These are phyloP conservation scores for Botrytis tulipae DNA, from an alignment of 2,329 filamentous ascomycete genomes.

Conservation along the genomic window DNA sequence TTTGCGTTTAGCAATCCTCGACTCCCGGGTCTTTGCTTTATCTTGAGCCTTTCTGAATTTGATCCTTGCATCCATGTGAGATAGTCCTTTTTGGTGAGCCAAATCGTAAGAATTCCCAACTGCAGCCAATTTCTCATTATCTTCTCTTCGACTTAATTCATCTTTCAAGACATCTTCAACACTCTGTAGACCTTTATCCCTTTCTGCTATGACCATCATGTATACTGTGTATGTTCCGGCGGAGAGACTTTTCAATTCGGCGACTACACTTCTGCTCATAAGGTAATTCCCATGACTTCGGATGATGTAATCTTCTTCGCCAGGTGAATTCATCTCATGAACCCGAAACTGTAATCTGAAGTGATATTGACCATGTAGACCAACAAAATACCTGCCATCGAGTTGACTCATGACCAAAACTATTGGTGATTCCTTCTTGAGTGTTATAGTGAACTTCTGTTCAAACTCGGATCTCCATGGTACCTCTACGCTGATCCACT, in stretches of 20 bases:
- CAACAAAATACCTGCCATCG: conserved; percentile 60
- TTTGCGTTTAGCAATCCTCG: conserved; percentile 48
- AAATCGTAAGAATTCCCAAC: conserved; percentile 59
- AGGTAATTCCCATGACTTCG: conserved; percentile 58
- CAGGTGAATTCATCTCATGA: conserved; percentile 49
- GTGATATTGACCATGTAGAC: conserved; percentile 57
- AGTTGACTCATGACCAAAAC: conserved; percentile 61
- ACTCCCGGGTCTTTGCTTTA: conserved; percentile 34
- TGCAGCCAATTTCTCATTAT: conserved; percentile 58
- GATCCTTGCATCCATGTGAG: conserved; percentile 50
- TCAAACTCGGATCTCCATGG: conserved; percentile 62
- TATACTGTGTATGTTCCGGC: conserved; percentile 58
- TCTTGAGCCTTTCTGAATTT: conserved; percentile 41
- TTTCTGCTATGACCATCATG: conserved; percentile 53
- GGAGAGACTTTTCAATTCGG: conserved; percentile 55
- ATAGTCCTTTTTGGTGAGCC: conserved; percentile 57
- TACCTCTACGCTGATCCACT: conserved; percentile 61
- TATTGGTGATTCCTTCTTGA: conserved; percentile 55
- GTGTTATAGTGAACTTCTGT: conserved; percentile 58
- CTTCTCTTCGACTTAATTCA: conserved; percentile 47
- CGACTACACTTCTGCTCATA: conserved; percentile 57
- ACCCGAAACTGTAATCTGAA: conserved; percentile 50
- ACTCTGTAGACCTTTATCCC: conserved; percentile 45
- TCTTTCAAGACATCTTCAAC: conserved; percentile 57
- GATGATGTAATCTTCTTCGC: conserved; percentile 58